phyloP scores from a whole-genome alignment of 768 basidiomycete species.

The Tylopilus vinaceipallidus region DNA sequence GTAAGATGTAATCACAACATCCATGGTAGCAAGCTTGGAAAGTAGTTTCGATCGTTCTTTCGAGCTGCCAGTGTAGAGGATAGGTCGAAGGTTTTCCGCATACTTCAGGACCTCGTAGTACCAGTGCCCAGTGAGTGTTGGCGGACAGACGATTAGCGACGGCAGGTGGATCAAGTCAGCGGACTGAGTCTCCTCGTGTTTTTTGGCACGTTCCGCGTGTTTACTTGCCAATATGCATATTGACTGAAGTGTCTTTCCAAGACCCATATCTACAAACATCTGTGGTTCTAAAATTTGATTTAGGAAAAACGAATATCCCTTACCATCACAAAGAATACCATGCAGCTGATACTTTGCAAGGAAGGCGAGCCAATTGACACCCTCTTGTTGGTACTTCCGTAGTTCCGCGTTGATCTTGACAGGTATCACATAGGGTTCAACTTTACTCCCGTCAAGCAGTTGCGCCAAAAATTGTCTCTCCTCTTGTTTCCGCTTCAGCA shows the following conservation, averaged over 20 bases:
- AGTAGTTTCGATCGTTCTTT: slow-evolving; percentile 74
- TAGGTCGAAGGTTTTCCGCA: slow-evolving; percentile 74
- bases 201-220: slow-evolving; percentile 80
- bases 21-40: slow-evolving; percentile 63
- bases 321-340: slow-evolving; percentile 96
- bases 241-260: slow-evolving; percentile 96
- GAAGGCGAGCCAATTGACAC: slow-evolving; percentile 98
- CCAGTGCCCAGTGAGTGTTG: slow-evolving; percentile 98
- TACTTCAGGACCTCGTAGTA: slow-evolving; percentile 97
- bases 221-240: slow-evolving; percentile 97
- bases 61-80: slow-evolving; percentile 87
- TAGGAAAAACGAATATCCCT: slow-evolving; percentile 17
- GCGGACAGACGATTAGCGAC: slow-evolving; percentile 93
- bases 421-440: slow-evolving; percentile 85
- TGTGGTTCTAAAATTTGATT: not conserved
- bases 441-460: slow-evolving; percentile 91
- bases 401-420: slow-evolving; percentile 89
- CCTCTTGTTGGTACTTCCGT: slow-evolving; percentile 97
- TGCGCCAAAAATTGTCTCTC: slow-evolving; percentile 93
- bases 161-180: slow-evolving; percentile 84
- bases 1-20: slow-evolving; percentile 96
- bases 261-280: slow-evolving; percentile 81
- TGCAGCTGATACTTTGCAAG: slow-evolving; percentile 96
- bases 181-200: slow-evolving; percentile 59
- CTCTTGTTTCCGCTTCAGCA: slow-evolving; percentile 79